Evolutionary conservation across 441 rosid genomes (phyloP), one percentile per base, ranked within the genome.

Genomic region (Adansonia rubrostipa): DNA sequence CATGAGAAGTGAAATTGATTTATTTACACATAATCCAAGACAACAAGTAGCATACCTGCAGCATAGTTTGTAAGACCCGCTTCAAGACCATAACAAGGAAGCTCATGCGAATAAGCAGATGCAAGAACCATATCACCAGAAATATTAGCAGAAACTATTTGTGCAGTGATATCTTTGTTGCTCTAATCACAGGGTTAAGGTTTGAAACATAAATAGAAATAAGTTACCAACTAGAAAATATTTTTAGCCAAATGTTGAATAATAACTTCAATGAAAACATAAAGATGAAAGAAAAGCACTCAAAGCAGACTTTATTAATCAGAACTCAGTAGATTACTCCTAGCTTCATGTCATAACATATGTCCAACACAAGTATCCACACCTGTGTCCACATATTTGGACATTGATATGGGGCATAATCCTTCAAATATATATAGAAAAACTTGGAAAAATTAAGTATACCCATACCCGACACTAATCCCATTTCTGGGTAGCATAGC

Each of bases 11-110:
- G 60, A 28, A 50, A 4, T n/a, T 1, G 13, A 19, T 78, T 7
- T 2, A 45, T 40, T 15, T 9, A 5, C 54, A 36, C 22, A 47
- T 5, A 13, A 13, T 13, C 13, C 6, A 40, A 42, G 0, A 22
- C 2, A 1, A 53, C 24, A 48, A 9, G 54, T 60, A 19, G 33
- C 1, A 65, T 82, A 92, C 97, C 97, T 72, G 97, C 97, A 44
- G 97, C 97, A 48, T 95, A 95, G 78, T 93, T 93, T 0, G 97
- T 87, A 60, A 92, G 91, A 19, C 98, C 99, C 22, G 88, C 98
- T 83, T 85, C 86, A 81, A 95, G 94, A 17, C 97, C 98, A 88
- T 86, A 93, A 1, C 9, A 80, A 75, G 95, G 93, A 10, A 94
- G 84, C 87, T 94, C 98, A 80, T 91, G 98, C 1, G 97, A 72